Evolutionary conservation across 805 yeast genomes (phyloP), one percentile per base, ranked within the genome.

Genomic region (Wickerhamiella kazuoi): DNA sequence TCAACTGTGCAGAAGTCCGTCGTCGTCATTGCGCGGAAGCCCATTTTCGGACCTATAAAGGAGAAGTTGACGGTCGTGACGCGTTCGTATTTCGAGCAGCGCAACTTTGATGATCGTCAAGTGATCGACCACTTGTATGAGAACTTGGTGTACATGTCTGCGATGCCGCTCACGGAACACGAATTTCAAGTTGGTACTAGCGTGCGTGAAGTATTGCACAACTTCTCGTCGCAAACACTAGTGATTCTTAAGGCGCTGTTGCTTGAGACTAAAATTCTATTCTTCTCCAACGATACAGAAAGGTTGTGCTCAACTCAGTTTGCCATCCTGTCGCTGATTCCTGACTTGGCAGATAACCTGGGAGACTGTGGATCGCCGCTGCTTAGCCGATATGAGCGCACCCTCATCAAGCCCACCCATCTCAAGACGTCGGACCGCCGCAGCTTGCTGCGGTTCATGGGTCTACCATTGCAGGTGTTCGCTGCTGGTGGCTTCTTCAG

Each of bases 51-150:
- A 0, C 93, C 84, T 44, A 72, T 90, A 41, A 79, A 78, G 51
- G 96, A 90, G 50, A 90, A 90, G 56, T 61, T 90, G 45, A 78
- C 93, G 35, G 82, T 90, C 20, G 81, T 87, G 23, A 86, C 97
- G 0, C 73, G 76, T 43, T 79, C 84, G 1, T 87, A 76, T 57
- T 90, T 90, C 53, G 65, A 73, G 37, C 98, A 90, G 53, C 71
- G 69, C 35, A 74, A 79, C 53, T 81, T 90, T 49, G 64, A 66
- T 21, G 93, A 90, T 56, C 69, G 69, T 43, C 63, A 67, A 3
- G 68, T 87, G 20, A 67, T 87, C 29, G 74, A 72, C 37, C 69
- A 76, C 16, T 62, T 87, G 30, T 82, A 72, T 53, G 79, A 74
- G 14, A 83, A 78, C 55, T 53, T 54, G 54, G 59, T 51, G 41